A percentile compares a stretch with the other conserved stretches of the same genome.
These are phyloP conservation scores for Emydomyces testavorans DNA, from an alignment of 2,329 filamentous ascomycete genomes.

Conservation along the genomic window DNA sequence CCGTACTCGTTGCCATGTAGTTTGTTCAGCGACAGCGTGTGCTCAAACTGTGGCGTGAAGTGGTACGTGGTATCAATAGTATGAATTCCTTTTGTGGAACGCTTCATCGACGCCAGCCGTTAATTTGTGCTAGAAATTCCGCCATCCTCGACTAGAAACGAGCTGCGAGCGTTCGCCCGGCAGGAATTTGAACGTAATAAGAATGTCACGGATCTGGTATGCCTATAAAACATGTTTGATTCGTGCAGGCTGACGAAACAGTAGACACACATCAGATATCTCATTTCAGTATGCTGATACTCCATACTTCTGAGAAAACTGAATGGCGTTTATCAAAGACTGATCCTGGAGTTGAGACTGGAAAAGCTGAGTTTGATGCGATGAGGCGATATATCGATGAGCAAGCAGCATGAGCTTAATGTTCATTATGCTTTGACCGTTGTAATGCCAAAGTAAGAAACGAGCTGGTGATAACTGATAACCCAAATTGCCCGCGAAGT, in stretches of 20 bases:
- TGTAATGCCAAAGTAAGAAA: not conserved
- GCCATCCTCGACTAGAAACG: conserved; percentile 30
- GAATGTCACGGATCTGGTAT: conserved; percentile 33
- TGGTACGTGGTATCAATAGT: conserved; percentile 33
- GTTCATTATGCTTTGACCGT: not conserved
- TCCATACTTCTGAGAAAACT: not conserved
- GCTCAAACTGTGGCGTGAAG: conserved; percentile 35
- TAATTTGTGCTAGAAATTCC: conserved; percentile 27
- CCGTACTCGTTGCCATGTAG: conserved; percentile 20
- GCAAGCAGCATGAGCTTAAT: conserved; percentile 21
- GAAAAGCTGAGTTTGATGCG: conserved; percentile 38
- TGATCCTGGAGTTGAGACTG: conserved; percentile 24
- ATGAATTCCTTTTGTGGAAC: conserved; percentile 7
- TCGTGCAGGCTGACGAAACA: not conserved
- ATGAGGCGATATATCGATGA: conserved; percentile 40
- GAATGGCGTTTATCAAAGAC: not conserved
- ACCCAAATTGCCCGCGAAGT: not conserved
- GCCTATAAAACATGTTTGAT: conserved; percentile 10
- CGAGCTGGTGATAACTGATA: not conserved
- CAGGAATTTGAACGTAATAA: conserved; percentile 36
- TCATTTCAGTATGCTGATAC: conserved; percentile 29
- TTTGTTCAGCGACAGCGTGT: conserved; percentile 36
- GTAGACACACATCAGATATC: conserved; percentile 35
- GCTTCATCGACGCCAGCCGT: no score
- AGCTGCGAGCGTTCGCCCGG: conserved; percentile 35